Conservation (phyloP, 805 yeast genomes). For the Candida odintsovae region DNA sequence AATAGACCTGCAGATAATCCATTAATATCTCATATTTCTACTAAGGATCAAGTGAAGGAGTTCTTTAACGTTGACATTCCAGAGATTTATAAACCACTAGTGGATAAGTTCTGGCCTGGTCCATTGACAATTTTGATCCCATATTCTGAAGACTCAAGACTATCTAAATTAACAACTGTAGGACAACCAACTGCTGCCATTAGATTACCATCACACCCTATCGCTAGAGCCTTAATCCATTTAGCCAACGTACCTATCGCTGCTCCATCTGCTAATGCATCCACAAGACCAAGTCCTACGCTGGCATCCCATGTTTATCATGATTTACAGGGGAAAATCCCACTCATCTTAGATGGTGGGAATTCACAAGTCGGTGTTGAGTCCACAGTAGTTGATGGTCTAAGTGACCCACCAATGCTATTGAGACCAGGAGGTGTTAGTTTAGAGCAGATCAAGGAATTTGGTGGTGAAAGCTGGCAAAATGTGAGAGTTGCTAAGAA, state of each 20-base stretch:
- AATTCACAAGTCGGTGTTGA: slow-evolving; percentile 85
- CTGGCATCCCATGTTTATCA: slow-evolving; percentile 76
- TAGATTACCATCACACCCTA: slow-evolving; percentile 78
- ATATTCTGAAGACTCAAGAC: slow-evolving; percentile 35
- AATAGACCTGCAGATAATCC: slow-evolving; percentile 96
- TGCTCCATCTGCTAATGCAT: slow-evolving; percentile 97
- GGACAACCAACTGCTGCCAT: slow-evolving; percentile 89
- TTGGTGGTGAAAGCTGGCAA: slow-evolving; percentile 69
- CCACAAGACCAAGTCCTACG: slow-evolving; percentile 94
- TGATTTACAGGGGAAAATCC: slow-evolving; percentile 77
- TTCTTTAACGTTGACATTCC: slow-evolving; percentile 59
- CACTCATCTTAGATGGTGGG: slow-evolving; percentile 88
- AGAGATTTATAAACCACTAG: slow-evolving; percentile 53
- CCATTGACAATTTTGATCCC: slow-evolving; percentile 88
- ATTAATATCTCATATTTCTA: slow-evolving; percentile 81
- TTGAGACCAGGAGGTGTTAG: slow-evolving; percentile 94
- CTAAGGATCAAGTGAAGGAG: slow-evolving; percentile 62
- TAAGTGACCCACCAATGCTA: slow-evolving; percentile 76
- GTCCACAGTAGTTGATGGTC: slow-evolving; percentile 90
- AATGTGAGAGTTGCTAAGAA: slow-evolving; percentile 57
- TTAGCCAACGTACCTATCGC: slow-evolving; percentile 86
- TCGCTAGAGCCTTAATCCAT: slow-evolving; percentile 87
- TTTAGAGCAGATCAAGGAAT: slow-evolving; percentile 59
- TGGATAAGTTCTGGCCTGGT: slow-evolving; percentile 88
- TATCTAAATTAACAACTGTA: slow-evolving; percentile 78